Percentiles rank a stretch among this genome's conserved stretches.
Evolutionary conservation across 2,329 filamentous ascomycete species (phyloP).

Genomic region (Aspergillus brunneoviolaceus): DNA sequence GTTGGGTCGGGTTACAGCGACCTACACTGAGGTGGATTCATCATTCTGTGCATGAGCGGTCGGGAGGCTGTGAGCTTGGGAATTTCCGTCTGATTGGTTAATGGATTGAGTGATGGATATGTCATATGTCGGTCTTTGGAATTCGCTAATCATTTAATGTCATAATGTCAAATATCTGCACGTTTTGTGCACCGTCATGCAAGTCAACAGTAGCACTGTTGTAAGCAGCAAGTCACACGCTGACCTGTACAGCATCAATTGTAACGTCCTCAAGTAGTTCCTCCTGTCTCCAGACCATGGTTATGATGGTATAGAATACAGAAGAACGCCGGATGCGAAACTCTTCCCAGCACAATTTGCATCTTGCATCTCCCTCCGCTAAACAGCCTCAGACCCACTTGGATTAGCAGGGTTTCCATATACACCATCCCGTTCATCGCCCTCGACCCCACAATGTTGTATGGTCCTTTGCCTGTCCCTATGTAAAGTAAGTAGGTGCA

Average conservation of each 20-base stretch:
- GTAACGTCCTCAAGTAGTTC: no score
- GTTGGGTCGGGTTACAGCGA: constrained; percentile 44
- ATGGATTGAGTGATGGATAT: not conserved
- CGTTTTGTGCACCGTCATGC: not conserved
- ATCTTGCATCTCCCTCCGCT: no score
- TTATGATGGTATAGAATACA: no score
- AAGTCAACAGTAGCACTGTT: not conserved
- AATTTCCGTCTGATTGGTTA: not conserved
- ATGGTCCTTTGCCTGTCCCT: no score
- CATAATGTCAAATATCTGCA: not conserved
- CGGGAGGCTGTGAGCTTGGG: not conserved
- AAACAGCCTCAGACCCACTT: no score
- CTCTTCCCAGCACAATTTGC: no score
- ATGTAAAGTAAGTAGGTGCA: no score
- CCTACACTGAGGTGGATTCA: constrained; percentile 25
- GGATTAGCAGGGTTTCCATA: no score
- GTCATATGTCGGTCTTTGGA: not conserved
- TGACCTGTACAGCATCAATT: not conserved
- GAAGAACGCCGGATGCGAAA: no score
- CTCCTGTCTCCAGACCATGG: no score
- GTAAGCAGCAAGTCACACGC: not conserved
- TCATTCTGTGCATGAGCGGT: not conserved
- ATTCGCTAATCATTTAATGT: not conserved
- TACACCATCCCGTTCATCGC: no score
- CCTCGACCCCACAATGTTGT: no score